Percentiles rank a stretch among this genome's conserved stretches.
Evolutionary conservation across 768 basidiomycete genomes (phyloP).

Genomic region (Brasilioporus rufonigricans): DNA sequence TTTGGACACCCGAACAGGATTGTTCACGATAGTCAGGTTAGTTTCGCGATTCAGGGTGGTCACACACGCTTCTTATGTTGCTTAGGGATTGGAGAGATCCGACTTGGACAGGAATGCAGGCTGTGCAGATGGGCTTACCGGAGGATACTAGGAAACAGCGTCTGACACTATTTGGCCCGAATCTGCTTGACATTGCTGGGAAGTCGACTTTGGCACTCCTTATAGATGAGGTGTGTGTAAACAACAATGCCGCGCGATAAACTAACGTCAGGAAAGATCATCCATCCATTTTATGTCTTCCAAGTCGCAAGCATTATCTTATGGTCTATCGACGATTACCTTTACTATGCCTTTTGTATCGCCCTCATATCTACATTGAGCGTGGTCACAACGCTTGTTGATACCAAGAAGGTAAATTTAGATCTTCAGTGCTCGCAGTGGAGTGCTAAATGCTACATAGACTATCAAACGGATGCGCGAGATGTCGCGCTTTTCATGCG

Average conservation of each 20-base stretch:
- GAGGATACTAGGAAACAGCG: slow-evolving; percentile 60
- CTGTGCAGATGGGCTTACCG: slow-evolving; percentile 65
- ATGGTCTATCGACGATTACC: slow-evolving; percentile 95
- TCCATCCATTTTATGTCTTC: slow-evolving; percentile 98
- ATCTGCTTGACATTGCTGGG: slow-evolving; percentile 86
- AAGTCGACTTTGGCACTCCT: slow-evolving; percentile 78
- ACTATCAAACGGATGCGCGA: slow-evolving; percentile 93
- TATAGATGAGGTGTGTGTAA: slow-evolving; percentile 76
- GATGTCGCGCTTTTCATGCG: slow-evolving; percentile 89
- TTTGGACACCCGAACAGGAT: slow-evolving; percentile 77
- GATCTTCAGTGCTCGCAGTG: background rate
- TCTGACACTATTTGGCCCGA: slow-evolving; percentile 71
- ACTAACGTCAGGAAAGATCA: slow-evolving; percentile 49
- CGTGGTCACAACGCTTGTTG: slow-evolving; percentile 81
- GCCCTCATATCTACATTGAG: slow-evolving; percentile 85
- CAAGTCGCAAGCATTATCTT: slow-evolving; percentile 93
- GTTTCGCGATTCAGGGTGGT: background rate
- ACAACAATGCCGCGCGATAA: background rate
- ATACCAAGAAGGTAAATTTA: slow-evolving; percentile 79
- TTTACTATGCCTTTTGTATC: slow-evolving; percentile 97
- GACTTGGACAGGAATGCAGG: slow-evolving; percentile 58
- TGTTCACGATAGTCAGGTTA: slow-evolving; percentile 81
- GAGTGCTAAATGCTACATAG: slow-evolving; percentile 37
- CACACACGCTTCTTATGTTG: slow-evolving; percentile 6
- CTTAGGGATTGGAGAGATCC: slow-evolving; percentile 89